Evolutionary conservation across 192 early-diverging fungal species (phyloP).

Genomic region (Coemansia sp.): DNA sequence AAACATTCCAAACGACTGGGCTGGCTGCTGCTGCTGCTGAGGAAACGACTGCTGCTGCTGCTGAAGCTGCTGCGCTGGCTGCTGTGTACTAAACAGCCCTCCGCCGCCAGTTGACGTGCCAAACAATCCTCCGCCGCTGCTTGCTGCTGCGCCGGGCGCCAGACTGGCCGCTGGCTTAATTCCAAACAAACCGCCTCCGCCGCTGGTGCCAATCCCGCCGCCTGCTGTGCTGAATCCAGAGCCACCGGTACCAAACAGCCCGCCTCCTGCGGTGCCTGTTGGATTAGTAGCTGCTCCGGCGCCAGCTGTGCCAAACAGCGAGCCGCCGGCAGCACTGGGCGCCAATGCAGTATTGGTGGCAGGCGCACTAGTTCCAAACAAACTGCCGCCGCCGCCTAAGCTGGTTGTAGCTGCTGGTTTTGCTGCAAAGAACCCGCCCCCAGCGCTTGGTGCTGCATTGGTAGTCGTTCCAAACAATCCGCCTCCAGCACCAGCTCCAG

Average conservation of each 20-base stretch:
- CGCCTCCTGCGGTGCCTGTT: constrained; percentile 11
- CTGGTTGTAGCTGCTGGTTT: not conserved
- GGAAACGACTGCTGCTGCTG: not conserved
- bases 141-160: not conserved
- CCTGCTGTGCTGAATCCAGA: constrained; percentile 3
- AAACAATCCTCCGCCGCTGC: not conserved
- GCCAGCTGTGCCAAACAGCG: constrained; percentile 22
- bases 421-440: constrained; percentile 12
- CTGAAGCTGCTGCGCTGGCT: constrained; percentile 15
- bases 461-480: constrained; percentile 10
- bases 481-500: constrained; percentile 11
- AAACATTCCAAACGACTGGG: constrained; percentile 18
- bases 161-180: constrained; percentile 16
- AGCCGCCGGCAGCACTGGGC: constrained; percentile 3
- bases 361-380: constrained; percentile 21
- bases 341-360: constrained; percentile 20
- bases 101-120: not conserved
- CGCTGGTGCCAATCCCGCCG: not conserved
- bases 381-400: constrained; percentile 11
- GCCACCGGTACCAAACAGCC: constrained; percentile 22
- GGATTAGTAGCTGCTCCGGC: not conserved
- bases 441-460: not conserved
- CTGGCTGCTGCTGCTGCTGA: constrained; percentile 16
- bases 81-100: constrained; percentile 8
- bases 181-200: constrained; percentile 12